A percentile compares a stretch with the other conserved stretches of the same genome.
phyloP scores from a whole-genome alignment of 768 basidiomycete genomes.

The Tulasnella sp. region DNA sequence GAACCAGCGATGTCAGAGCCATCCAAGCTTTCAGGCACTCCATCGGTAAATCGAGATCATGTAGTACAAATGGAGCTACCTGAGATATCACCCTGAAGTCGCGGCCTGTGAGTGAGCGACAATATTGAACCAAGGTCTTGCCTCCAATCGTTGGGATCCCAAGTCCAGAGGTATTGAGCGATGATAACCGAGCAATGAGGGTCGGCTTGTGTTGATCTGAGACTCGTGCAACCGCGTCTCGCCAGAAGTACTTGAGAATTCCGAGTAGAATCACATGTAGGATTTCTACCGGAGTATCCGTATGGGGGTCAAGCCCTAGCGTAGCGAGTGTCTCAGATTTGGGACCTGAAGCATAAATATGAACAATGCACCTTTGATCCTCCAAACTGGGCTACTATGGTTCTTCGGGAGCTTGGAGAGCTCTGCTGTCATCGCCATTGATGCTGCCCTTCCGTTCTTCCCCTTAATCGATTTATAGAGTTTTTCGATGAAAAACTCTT shows the following conservation, averaged over 20 bases:
- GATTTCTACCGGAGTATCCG: background rate
- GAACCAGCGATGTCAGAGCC: background rate
- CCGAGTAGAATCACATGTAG: background rate
- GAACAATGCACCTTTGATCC: background rate
- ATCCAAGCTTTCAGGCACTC: background rate
- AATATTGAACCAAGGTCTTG: constrained; percentile 28
- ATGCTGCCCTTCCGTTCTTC: no score
- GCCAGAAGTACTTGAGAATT: background rate
- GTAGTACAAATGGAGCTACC: background rate
- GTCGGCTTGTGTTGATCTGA: constrained; percentile 19
- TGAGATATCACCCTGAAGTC: constrained; percentile 26
- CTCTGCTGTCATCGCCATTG: background rate
- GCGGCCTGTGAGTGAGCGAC: constrained; percentile 29
- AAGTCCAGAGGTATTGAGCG: constrained; percentile 24
- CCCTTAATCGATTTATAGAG: background rate
- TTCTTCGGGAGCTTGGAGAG: background rate
- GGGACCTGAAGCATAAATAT: background rate
- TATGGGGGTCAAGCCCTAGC: background rate
- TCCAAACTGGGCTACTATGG: no score
- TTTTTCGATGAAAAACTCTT: background rate
- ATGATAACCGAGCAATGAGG: constrained; percentile 24
- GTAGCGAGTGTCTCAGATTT: background rate
- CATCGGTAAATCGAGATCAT: background rate
- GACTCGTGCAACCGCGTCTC: background rate
- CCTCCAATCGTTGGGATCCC: constrained; percentile 25